A percentile compares a stretch with the other conserved stretches of the same genome.
phyloP scores from a whole-genome alignment of 192 early-diverging fungal species.

The Backusella tarrabulga region DNA sequence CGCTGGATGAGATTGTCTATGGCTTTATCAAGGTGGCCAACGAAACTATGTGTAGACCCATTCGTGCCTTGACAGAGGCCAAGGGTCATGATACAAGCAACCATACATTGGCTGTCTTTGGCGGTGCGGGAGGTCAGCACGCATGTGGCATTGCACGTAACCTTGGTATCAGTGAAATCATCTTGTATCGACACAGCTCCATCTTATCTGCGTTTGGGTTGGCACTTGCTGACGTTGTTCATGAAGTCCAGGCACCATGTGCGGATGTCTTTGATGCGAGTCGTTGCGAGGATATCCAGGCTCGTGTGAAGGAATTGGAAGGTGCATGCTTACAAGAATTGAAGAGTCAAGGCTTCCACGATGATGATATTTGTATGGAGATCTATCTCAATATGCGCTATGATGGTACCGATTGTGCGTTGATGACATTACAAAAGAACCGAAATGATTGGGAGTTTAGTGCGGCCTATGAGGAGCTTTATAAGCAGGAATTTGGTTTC shows the following conservation, averaged over 20 bases:
- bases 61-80: conserved; percentile 89
- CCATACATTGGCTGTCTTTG: conserved; percentile 90
- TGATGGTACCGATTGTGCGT: conserved; percentile 86
- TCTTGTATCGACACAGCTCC: conserved; percentile 86
- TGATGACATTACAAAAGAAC: conserved; percentile 82
- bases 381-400: conserved; percentile 89
- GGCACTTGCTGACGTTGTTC: conserved; percentile 85
- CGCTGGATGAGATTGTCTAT: conserved; percentile 84
- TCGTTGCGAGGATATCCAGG: conserved; percentile 33
- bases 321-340: conserved; percentile 52
- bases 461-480: conserved; percentile 65
- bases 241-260: conserved; percentile 87
- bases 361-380: conserved; percentile 52
- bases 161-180: conserved; percentile 81
- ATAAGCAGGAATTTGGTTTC: conserved; percentile 96
- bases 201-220: conserved; percentile 95
- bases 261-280: conserved; percentile 45
- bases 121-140: conserved; percentile 95
- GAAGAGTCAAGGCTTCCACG: conserved; percentile 67
- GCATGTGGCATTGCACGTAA: conserved; percentile 90
- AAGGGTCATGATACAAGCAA: conserved; percentile 84
- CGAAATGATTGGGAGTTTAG: conserved; percentile 64
- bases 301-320: conserved; percentile 52
- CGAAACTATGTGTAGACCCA: conserved; percentile 95
- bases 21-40: conserved; percentile 97